phyloP scores from a whole-genome alignment of 2,329 filamentous ascomycete species.

The Thermothelomyces thermophilus region DNA sequence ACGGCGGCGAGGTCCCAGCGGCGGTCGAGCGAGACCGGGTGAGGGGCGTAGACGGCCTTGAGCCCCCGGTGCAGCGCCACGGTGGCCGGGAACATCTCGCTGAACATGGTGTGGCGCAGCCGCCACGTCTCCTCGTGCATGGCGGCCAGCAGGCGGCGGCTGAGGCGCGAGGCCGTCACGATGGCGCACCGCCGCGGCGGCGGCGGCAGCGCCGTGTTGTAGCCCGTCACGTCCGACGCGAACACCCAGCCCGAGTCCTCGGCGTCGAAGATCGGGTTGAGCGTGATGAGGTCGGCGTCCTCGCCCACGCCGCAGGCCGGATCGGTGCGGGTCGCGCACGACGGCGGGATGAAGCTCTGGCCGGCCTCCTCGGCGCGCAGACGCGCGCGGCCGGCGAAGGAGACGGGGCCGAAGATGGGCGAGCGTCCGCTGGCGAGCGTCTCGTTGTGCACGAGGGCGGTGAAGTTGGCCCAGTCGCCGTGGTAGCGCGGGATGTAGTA shows the following conservation, averaged over 20 bases:
- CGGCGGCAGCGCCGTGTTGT: conserved; percentile 44
- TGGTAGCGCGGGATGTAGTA: conserved; percentile 71
- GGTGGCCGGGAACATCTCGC: conserved; percentile 70
- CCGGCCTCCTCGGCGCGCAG: conserved; percentile 47
- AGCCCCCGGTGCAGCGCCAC: conserved; percentile 68
- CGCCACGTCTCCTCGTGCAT: conserved; percentile 71
- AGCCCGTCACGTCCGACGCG: conserved; percentile 62
- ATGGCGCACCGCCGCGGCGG: conserved; percentile 65
- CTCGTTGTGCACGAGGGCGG: conserved; percentile 55
- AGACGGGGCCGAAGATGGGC: conserved; percentile 65
- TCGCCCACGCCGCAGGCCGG: conserved; percentile 60
- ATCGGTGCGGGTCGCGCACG: conserved; percentile 34
- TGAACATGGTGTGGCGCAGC: conserved; percentile 65
- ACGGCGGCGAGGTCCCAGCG: conserved; percentile 64
- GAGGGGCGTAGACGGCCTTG: conserved; percentile 74
- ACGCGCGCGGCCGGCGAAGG: conserved; percentile 41
- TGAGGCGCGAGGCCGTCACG: conserved; percentile 64
- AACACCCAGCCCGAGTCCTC: conserved; percentile 68
- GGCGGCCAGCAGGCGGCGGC: conserved; percentile 56
- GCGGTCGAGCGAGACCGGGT: conserved; percentile 73
- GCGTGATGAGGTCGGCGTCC: conserved; percentile 67
- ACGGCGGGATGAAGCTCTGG: conserved; percentile 47
- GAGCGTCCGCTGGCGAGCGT: conserved; percentile 43
- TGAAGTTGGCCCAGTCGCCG: conserved; percentile 67
- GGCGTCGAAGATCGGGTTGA: conserved; percentile 71